Evolutionary conservation across 2,329 filamentous ascomycete genomes (phyloP).

Genomic region (Botrytis porri): DNA sequence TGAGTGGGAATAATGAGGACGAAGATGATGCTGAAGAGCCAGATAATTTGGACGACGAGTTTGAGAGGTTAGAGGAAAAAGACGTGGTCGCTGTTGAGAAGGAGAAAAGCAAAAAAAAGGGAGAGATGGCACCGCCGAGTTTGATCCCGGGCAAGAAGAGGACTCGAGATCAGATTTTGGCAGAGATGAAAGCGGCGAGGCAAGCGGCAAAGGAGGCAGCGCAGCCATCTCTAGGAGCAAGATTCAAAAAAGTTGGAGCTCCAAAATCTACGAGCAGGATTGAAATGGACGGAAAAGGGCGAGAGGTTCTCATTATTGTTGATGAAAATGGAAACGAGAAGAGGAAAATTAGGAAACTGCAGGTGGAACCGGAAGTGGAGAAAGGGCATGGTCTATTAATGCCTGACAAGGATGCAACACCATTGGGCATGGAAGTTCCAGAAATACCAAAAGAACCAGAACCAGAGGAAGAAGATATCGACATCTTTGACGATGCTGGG

Average conservation of each 20-base stretch:
- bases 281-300: slow-evolving; percentile 58
- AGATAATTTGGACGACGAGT: slow-evolving; percentile 62
- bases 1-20: slow-evolving; percentile 34
- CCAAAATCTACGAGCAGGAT: slow-evolving; percentile 55
- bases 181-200: slow-evolving; percentile 62
- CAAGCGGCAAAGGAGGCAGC: slow-evolving; percentile 54
- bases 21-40: slow-evolving; percentile 27
- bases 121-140: slow-evolving; percentile 54
- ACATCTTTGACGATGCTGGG: slow-evolving; percentile 65
- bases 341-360: slow-evolving; percentile 58
- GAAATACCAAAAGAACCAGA: slow-evolving; percentile 49
- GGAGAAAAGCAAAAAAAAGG: slow-evolving; percentile 52
- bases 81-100: slow-evolving; percentile 54
- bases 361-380: slow-evolving; percentile 41
- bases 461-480: slow-evolving; percentile 54
- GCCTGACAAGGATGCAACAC: slow-evolving; percentile 54
- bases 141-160: slow-evolving; percentile 57
- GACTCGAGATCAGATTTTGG: slow-evolving; percentile 63
- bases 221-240: slow-evolving; percentile 53
- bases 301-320: slow-evolving; percentile 62
- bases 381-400: slow-evolving; percentile 46
- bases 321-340: slow-evolving; percentile 66
- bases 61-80: slow-evolving; percentile 55
- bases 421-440: slow-evolving; percentile 64
- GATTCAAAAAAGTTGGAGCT: slow-evolving; percentile 63